Evolutionary conservation across 208 protist species (phyloP).

Genomic region (Crithidia sp.): DNA sequence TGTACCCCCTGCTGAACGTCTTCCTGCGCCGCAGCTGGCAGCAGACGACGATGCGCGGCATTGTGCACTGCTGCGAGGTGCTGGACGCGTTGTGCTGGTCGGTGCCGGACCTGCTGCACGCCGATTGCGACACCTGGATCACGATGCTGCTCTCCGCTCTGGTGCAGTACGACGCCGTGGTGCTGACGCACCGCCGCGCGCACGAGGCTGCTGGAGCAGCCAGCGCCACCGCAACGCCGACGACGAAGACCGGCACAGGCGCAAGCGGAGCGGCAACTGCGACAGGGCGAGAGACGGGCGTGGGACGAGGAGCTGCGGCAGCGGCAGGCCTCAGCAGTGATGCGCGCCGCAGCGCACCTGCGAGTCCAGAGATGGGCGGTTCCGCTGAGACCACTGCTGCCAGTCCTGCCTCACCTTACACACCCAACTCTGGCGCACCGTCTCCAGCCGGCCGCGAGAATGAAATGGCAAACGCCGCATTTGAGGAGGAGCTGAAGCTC

Average conservation of each 20-base stretch:
- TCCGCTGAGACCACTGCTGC: no score
- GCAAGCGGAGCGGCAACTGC: not conserved
- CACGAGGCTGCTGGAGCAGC: slow-evolving; percentile 6
- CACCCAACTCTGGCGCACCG: not conserved
- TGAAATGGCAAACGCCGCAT: slow-evolving; percentile 4
- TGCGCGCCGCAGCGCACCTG: no score
- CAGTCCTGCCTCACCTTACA: not conserved
- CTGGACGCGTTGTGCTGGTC: slow-evolving; percentile 60
- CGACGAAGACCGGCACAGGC: not conserved
- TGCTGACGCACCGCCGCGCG: slow-evolving; percentile 33
- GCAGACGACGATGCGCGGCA: slow-evolving; percentile 25
- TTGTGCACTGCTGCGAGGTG: slow-evolving; percentile 66
- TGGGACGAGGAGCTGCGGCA: no score
- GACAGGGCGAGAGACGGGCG: not conserved
- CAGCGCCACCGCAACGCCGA: not conserved
- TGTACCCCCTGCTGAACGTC: slow-evolving; percentile 66
- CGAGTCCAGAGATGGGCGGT: no score
- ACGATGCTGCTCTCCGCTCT: slow-evolving; percentile 59
- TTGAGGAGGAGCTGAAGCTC: slow-evolving; percentile 32
- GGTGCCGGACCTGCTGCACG: slow-evolving; percentile 69
- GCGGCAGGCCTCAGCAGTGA: no score
- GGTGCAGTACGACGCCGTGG: slow-evolving; percentile 36
- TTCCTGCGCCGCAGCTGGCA: slow-evolving; percentile 68
- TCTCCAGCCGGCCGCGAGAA: not conserved
- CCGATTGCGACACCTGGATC: slow-evolving; percentile 63